These are phyloP conservation scores for Allium cepa DNA, from an alignment of 106 monocot species.

Conservation along the genomic window DNA sequence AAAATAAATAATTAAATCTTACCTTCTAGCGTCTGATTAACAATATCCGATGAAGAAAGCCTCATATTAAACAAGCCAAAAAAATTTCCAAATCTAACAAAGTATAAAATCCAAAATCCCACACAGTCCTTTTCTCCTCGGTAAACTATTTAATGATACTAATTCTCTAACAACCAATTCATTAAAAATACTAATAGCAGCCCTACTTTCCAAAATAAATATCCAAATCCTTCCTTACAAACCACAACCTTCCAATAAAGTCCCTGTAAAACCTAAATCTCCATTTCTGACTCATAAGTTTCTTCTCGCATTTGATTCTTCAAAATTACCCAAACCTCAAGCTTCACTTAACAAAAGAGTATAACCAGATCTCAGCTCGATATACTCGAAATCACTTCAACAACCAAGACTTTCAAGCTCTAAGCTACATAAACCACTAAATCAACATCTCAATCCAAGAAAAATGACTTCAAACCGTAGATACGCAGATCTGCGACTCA, in stretches of 20 bases:
- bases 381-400: too few relatives aligned
- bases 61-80: conserved; percentile 13
- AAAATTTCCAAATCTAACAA: neutral
- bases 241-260: neutral
- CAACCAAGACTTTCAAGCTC: neutral
- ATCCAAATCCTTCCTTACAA: neutral
- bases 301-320: neutral
- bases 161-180: conserved; percentile 6
- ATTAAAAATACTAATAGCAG: neutral
- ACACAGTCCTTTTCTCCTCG: conserved; percentile 7
- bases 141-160: conserved; percentile 15
- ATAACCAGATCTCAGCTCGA: too few relatives aligned
- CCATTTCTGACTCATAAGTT: neutral
- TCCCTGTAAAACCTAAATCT: conserved; percentile 3
- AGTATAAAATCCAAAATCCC: neutral
- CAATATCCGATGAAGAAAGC: conserved; percentile 25
- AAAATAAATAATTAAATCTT: neutral
- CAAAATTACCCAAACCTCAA: neutral
- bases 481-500: conserved; percentile 4
- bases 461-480: conserved; percentile 5
- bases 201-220: neutral
- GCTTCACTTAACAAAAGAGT: neutral
- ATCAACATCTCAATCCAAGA: neutral
- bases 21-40: conserved; percentile 36
- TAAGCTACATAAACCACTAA: neutral